Evolutionary conservation across 108 stramenopile genomes (phyloP).

Genomic region (Fragilaria crotonensis): DNA sequence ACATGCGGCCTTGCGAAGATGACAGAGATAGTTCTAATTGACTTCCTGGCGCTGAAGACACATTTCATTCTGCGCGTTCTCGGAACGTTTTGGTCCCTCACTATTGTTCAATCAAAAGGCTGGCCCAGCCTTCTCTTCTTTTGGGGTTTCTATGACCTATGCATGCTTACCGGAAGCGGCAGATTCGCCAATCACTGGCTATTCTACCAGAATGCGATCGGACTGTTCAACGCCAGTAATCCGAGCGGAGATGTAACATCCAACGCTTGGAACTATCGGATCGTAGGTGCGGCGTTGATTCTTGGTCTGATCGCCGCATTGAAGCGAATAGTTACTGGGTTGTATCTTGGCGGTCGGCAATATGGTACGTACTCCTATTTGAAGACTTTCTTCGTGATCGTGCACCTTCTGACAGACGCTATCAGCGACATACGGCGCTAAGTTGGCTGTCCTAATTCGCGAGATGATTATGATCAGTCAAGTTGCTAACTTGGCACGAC

Average conservation of each 20-base stretch:
- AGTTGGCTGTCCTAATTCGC: conserved; percentile 48
- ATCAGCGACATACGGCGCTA: conserved; percentile 29
- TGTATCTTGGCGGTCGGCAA: conserved; percentile 43
- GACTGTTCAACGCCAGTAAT: conserved; percentile 39
- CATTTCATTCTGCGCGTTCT: conserved; percentile 25
- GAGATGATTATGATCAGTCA: conserved; percentile 49
- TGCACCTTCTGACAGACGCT: too few species aligned
- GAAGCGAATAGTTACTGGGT: conserved; percentile 54
- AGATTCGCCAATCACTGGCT: conserved; percentile 44
- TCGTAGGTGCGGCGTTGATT: conserved; percentile 29
- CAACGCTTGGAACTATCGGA: conserved; percentile 3
- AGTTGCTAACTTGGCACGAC: conserved; percentile 30
- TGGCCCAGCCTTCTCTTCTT: conserved; percentile 35
- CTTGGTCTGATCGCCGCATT: conserved; percentile 40
- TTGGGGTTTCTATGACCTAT: conserved; percentile 30
- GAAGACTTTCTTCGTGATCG: too few species aligned
- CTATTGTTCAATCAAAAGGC: conserved; percentile 50
- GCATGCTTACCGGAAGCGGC: conserved; percentile 27
- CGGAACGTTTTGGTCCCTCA: conserved; percentile 38
- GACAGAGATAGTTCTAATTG: conserved; percentile 28
- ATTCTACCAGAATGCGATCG: conserved; percentile 36
- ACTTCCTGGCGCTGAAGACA: conserved; percentile 35
- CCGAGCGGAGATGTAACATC: conserved; percentile 25
- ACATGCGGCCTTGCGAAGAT: conserved; percentile 18
- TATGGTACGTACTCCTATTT: not conserved